These are phyloP conservation scores for Penicillium sp. DNA, from an alignment of 2,329 filamentous ascomycete species.

Conservation along the genomic window DNA sequence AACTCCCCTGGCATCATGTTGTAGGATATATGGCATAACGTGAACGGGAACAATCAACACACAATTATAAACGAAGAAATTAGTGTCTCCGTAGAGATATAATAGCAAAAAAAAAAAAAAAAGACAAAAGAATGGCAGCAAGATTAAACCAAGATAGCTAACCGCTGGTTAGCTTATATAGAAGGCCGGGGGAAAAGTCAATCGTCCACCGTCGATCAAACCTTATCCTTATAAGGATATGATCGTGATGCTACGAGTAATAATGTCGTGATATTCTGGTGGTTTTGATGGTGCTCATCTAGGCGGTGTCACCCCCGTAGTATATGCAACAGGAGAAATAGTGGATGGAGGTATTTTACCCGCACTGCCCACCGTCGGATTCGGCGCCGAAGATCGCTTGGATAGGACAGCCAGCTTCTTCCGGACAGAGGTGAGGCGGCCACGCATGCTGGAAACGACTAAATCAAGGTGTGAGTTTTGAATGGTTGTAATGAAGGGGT, in stretches of 20 bases:
- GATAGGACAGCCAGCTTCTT: slow-evolving; percentile 52
- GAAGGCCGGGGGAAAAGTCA: background rate
- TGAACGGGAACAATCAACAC: slow-evolving; percentile 10
- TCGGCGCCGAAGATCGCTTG: slow-evolving; percentile 44
- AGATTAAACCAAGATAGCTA: background rate
- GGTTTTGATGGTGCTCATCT: slow-evolving; percentile 24
- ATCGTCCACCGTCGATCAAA: background rate
- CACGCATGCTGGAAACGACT: slow-evolving; percentile 53
- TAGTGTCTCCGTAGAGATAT: slow-evolving; percentile 12
- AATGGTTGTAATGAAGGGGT: background rate
- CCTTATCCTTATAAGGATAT: background rate
- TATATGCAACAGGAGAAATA: slow-evolving; percentile 32
- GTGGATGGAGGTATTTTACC: slow-evolving; percentile 33
- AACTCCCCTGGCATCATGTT: slow-evolving; percentile 25
- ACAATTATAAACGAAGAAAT: slow-evolving; percentile 12
- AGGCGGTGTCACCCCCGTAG: slow-evolving; percentile 36
- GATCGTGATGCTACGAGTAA: background rate
- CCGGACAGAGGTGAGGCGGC: slow-evolving; percentile 47
- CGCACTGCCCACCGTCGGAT: slow-evolving; percentile 31
- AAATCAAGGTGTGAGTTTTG: background rate
- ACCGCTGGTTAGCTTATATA: slow-evolving; percentile 5
- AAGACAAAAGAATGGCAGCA: background rate
- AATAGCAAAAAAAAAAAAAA: no score
- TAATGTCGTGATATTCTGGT: background rate
- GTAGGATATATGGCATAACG: slow-evolving; percentile 26